Base-by-base conservation (phyloP, 495 filamentous ascomycete species). In the Penicillium desertorum region DNA sequence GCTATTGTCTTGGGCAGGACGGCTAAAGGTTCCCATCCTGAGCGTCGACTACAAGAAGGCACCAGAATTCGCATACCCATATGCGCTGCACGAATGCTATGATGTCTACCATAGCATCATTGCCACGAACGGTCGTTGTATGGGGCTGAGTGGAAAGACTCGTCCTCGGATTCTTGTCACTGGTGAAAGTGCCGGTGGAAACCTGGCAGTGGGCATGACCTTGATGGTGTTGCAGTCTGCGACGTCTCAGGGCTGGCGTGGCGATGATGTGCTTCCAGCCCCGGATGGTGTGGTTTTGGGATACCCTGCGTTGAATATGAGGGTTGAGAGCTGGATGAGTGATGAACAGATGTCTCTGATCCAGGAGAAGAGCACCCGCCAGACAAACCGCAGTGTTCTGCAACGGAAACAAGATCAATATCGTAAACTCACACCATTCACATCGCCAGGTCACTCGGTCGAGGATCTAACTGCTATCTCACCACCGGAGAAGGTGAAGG, bases 241-340 rank as follows among this genome's bases (percentile, higher is more conserved):
- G 0, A 80, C 79, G 17, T 81, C 80, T 6, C 78, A 82, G 27
- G 75, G 79, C 23, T 84, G 81, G 70, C 75, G 80, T 30, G 81
- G 83, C 2, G 82, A 88, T 52, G 71, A 76, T 23, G 67, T 69
- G 30, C 78, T 98, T 2, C 91, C 94, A 2, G 67, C 84, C 4
- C 94, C 94, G 0, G 88, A 86, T 60, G 95, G 91, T 0, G 64
- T 97, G 11, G 79, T 98, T 2, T 77, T 97, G 39, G 85, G 95
- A 27, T 98, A 98, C 66, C 94, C 94, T 2, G 84, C 84, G 0
- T 76, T 98, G 54, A 95, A 96, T 64, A 88, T 98, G 85, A 96
- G 91, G 67, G 96, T 98, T 49, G 88, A 89, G n/a, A 97, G 91
- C 63, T 98, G 94, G 94, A 97, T 98, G 92, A 91, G 88, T 0